phyloP scores from a whole-genome alignment of 2,329 filamentous ascomycete genomes.

The Herpotrichia juniperi region DNA sequence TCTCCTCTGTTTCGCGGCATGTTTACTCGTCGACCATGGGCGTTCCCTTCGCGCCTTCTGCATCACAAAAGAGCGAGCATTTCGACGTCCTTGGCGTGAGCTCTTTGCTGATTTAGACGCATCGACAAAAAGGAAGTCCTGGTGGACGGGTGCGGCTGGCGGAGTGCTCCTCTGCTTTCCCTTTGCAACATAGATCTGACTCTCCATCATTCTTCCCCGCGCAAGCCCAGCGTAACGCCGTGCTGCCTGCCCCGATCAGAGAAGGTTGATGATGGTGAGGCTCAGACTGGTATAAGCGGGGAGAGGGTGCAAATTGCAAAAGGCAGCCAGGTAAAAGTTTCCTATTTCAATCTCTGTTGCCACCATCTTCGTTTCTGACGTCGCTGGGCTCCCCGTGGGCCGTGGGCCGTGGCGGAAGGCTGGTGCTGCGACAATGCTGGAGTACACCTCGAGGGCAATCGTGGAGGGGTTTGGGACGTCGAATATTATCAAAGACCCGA shows the following conservation, averaged over 20 bases:
- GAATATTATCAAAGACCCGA: slow-evolving; percentile 41
- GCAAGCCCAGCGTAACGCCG: slow-evolving; percentile 22
- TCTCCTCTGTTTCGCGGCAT: slow-evolving; percentile 38
- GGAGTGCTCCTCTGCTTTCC: slow-evolving; percentile 24
- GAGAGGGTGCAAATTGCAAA: slow-evolving; percentile 22
- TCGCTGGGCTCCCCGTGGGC: slow-evolving; percentile 15
- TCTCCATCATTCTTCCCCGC: slow-evolving; percentile 33
- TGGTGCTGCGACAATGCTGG: slow-evolving; percentile 29
- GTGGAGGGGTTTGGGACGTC: slow-evolving; percentile 34
- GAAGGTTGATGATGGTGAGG: slow-evolving; percentile 26
- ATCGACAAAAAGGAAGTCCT: slow-evolving; percentile 47
- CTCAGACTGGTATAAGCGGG: slow-evolving; percentile 27
- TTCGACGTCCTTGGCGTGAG: slow-evolving; percentile 44
- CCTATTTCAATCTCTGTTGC: slow-evolving; percentile 30
- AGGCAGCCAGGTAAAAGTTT: slow-evolving; percentile 30
- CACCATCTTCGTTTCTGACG: slow-evolving; percentile 34
- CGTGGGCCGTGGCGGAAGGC: slow-evolving; percentile 26
- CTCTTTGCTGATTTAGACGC: slow-evolving; percentile 42
- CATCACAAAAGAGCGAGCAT: slow-evolving; percentile 50
- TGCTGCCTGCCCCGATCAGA: slow-evolving; percentile 23
- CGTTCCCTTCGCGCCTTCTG: slow-evolving; percentile 45
- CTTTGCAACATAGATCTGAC: slow-evolving; percentile 27
- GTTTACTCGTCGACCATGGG: slow-evolving; percentile 48
- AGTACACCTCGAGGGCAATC: slow-evolving; percentile 22
- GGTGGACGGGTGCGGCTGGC: slow-evolving; percentile 31